These are phyloP conservation scores for Simplicillium aogashimaense DNA, from an alignment of 2,329 filamentous ascomycete species.

Conservation along the genomic window DNA sequence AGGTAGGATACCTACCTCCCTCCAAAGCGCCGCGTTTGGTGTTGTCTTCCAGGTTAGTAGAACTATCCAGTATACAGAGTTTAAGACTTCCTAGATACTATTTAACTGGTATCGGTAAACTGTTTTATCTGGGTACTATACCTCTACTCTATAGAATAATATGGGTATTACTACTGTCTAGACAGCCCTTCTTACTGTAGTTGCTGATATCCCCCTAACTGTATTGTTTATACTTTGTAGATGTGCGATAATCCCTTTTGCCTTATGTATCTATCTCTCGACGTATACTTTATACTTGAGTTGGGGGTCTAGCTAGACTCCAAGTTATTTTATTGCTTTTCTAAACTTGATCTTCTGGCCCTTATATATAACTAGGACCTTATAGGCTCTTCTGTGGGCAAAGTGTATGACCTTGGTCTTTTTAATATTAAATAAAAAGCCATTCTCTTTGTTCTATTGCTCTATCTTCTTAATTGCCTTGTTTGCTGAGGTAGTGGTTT, in stretches of 20 bases:
- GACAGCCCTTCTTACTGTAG: constrained; percentile 2
- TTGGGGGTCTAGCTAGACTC: constrained; percentile 10
- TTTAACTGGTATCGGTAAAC: neutral
- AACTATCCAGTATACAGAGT: constrained; percentile 1
- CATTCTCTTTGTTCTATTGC: constrained; percentile 9
- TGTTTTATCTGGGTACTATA: constrained; percentile 4
- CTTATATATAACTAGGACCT: constrained; percentile 3
- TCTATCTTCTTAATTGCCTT: constrained; percentile 5
- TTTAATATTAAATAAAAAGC: constrained; percentile 10
- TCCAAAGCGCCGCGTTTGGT: constrained; percentile 4
- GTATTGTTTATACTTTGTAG: constrained; percentile 6
- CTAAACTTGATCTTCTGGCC: constrained; percentile 1
- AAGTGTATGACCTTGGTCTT: constrained; percentile 15
- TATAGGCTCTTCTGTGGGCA: constrained; percentile 1
- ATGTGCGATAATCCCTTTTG: constrained; percentile 5
- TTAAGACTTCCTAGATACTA: constrained; percentile 5
- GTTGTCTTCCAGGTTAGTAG: constrained; percentile 7
- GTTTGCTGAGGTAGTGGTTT: constrained; percentile 6
- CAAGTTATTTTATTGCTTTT: constrained; percentile 10
- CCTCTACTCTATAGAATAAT: constrained; percentile 5
- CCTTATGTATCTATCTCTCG: constrained; percentile 9
- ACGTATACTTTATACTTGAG: constrained; percentile 10
- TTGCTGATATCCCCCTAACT: constrained; percentile 3
- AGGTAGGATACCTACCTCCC: constrained; percentile 6
- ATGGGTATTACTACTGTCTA: constrained; percentile 5